Conservation (phyloP, 352 stramenopile species). For the Globisporangium nunn region DNA sequence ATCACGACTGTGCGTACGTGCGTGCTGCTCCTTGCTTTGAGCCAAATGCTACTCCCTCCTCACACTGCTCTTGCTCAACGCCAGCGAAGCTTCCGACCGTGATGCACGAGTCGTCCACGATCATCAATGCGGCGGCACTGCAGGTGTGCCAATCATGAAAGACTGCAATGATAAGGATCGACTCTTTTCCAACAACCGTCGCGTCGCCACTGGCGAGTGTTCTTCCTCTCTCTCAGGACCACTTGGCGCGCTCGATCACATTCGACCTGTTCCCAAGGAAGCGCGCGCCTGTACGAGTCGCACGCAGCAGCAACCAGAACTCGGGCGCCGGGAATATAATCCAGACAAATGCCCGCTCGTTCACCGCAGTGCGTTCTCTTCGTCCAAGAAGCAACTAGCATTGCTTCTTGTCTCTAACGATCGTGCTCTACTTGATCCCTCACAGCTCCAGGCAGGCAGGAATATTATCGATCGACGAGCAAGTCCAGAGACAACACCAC, state of each 20-base stretch:
- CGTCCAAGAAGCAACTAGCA: background rate
- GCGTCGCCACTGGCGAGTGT: background rate
- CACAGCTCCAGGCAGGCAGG: background rate
- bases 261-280: constrained; percentile 25
- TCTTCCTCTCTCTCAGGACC: constrained; percentile 18
- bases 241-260: constrained; percentile 45
- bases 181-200: background rate
- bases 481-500: background rate
- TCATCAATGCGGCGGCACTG: constrained; percentile 68
- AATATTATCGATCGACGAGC: background rate
- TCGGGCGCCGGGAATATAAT: background rate
- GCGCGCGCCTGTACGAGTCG: background rate
- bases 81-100: constrained; percentile 12
- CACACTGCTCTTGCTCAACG: background rate
- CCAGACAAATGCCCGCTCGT: background rate
- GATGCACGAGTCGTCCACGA: constrained; percentile 34
- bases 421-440: background rate
- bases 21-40: background rate
- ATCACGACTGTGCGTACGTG: constrained; percentile 1
- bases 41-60: background rate
- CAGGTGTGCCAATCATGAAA: constrained; percentile 23
- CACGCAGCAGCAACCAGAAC: background rate
- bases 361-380: background rate
- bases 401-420: background rate
- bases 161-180: background rate